Base-by-base conservation (phyloP, 768 basidiomycete genomes). In the Rhizopogon rudus region DNA sequence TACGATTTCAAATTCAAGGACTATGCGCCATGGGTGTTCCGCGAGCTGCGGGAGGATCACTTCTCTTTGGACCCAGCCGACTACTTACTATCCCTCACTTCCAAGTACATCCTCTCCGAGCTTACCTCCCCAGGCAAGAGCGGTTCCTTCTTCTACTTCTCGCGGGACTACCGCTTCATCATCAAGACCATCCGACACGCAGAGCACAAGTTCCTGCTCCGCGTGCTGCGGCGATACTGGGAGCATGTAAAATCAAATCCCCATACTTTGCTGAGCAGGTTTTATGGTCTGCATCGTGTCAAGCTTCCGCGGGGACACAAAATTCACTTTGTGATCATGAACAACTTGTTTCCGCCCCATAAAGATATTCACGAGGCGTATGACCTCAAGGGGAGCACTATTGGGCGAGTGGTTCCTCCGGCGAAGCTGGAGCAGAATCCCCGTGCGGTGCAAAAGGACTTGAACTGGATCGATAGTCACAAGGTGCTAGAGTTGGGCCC, bases 1-100 rank as follows among this genome's bases (percentile, higher is more conserved):
- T 99, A 99, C 74, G 97, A 98, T 71, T 98, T 98, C 81, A 99
- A 99, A 73, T 98, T 98, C 80, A 98, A 98, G 71, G 96, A 99
- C 68, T 99, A 98, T 69, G 94, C 95, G 0, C 96, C 97, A 0
- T 97, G 91, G 88, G 91, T 98, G 3, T 99, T 99, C 73, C 91
- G 96, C 28, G 90, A 93, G 53, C 77, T 99, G 13, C 88, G 97
- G 31, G 96, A 98, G 73, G 89, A 94, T 60, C 80, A 87, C 69
- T 98, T 99, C 74, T 87, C 91, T 60, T 82, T 99, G 44, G 97
- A 98, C 67, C 96, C 97, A 3, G 93, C 94, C 37, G 97, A 99
- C 71, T 98, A 99, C 73, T 83, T 99, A 14, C 84, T 98, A 55
- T 96, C 94, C 1, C 83, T 99, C 55, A 99, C 97, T 4, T 87